A percentile compares a stretch with the other conserved stretches of the same genome.
These are phyloP conservation scores for Geranomyces variabilis DNA, from an alignment of 192 early-diverging fungal genomes.

Conservation along the genomic window DNA sequence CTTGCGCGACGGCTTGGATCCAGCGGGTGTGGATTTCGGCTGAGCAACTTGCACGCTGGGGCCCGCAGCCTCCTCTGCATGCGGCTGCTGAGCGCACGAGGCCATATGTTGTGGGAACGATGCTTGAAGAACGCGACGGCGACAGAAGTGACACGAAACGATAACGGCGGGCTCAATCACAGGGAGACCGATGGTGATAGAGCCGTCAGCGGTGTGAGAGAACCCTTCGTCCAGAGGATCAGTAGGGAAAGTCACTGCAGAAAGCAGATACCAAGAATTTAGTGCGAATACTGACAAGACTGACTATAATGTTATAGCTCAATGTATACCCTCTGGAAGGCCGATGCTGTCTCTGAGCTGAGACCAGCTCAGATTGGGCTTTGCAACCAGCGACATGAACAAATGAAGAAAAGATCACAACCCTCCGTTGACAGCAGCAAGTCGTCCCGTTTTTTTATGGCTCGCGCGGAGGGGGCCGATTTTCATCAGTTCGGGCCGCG, in stretches of 20 bases:
- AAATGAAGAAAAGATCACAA: too few species aligned
- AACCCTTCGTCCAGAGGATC: not conserved
- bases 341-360: slow-evolving; percentile 10
- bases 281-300: not conserved
- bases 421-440: too few species aligned
- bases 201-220: not conserved
- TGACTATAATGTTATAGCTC: not conserved
- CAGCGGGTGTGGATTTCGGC: not conserved
- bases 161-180: slow-evolving; percentile 66
- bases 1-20: slow-evolving; percentile 30
- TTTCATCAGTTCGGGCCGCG: too few species aligned
- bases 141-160: slow-evolving; percentile 69
- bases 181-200: slow-evolving; percentile 39
- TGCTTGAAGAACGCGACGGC: slow-evolving; percentile 64
- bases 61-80: slow-evolving; percentile 4
- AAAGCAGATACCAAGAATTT: too few species aligned
- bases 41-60: not conserved
- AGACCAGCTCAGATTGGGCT: slow-evolving; percentile 23
- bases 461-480: too few species aligned
- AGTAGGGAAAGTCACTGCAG: not conserved
- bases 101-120: slow-evolving; percentile 67
- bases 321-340: slow-evolving; percentile 19
- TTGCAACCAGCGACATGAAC: slow-evolving; percentile 20
- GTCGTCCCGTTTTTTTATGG: too few species aligned
- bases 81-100: slow-evolving; percentile 3